Evolutionary conservation across 2,329 filamentous ascomycete genomes (phyloP).

Genomic region (Fusarium sterilihyphosum): DNA sequence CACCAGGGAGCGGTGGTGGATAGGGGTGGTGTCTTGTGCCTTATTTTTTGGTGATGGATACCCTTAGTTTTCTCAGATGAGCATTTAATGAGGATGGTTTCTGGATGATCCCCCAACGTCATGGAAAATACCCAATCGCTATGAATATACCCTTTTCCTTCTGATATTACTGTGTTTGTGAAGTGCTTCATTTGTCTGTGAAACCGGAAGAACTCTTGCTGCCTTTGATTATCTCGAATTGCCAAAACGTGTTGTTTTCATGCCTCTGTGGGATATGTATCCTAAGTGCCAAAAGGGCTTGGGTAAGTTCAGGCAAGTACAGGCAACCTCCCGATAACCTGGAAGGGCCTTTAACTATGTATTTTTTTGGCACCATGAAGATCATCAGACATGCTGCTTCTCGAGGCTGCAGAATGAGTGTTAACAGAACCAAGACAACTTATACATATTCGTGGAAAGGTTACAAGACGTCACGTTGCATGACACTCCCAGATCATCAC

Average conservation of each 20-base stretch:
- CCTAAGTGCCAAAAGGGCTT: neutral
- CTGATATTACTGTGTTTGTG: neutral
- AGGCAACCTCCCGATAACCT: neutral
- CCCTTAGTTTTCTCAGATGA: constrained; percentile 21
- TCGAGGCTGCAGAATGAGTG: neutral
- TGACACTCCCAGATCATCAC: neutral
- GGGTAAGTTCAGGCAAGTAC: neutral
- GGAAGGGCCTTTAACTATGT: too few relatives aligned
- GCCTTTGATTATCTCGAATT: neutral
- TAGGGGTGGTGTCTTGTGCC: neutral
- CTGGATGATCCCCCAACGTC: constrained; percentile 2
- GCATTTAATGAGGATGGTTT: constrained; percentile 26
- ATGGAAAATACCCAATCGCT: constrained; percentile 38
- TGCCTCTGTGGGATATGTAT: neutral
- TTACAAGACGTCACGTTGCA: neutral
- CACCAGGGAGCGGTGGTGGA: neutral
- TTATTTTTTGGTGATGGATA: constrained; percentile 19
- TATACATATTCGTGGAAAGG: neutral
- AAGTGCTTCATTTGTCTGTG: neutral
- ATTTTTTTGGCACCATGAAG: too few relatives aligned
- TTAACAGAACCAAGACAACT: neutral
- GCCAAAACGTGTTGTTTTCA: neutral
- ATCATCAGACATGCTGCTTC: neutral
- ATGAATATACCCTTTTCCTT: constrained; percentile 16
- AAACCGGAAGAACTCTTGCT: neutral